phyloP scores from a whole-genome alignment of 2,329 filamentous ascomycete genomes.

The Aspergillus tubingensis region DNA sequence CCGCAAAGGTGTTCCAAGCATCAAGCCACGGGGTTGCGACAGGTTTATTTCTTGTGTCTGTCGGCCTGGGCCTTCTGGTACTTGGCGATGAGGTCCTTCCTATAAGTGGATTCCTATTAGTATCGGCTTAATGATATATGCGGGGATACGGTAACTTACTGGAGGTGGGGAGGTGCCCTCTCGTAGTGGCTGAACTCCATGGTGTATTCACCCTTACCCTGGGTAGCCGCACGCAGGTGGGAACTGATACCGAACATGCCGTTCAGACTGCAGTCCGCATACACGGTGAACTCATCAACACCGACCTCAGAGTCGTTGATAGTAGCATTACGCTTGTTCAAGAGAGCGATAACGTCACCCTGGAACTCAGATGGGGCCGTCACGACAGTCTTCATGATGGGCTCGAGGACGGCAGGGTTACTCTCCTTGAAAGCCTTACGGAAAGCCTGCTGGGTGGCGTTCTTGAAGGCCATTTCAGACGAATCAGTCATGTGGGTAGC shows the following conservation, averaged over 20 bases:
- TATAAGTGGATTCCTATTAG: constrained; percentile 27
- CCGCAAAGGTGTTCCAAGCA: not conserved
- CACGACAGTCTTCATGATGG: constrained; percentile 97
- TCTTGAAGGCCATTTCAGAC: constrained; percentile 93
- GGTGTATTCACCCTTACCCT: constrained; percentile 96
- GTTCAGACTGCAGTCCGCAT: constrained; percentile 90
- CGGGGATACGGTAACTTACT: constrained; percentile 61
- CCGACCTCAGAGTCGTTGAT: constrained; percentile 96
- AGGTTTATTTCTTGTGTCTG: constrained; percentile 60
- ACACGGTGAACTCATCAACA: constrained; percentile 87
- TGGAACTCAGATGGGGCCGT: constrained; percentile 97
- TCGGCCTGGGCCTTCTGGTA: constrained; percentile 68
- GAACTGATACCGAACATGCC: constrained; percentile 97
- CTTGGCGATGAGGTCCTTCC: constrained; percentile 68
- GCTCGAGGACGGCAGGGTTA: constrained; percentile 83
- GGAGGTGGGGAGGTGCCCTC: constrained; percentile 80
- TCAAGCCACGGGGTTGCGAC: not conserved
- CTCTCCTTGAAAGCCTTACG: constrained; percentile 84
- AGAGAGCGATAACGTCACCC: constrained; percentile 86
- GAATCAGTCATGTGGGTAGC: constrained; percentile 98
- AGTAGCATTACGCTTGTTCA: constrained; percentile 95
- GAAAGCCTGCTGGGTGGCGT: constrained; percentile 94
- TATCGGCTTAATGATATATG: not conserved
- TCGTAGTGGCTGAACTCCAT: constrained; percentile 99
- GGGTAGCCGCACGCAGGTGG: constrained; percentile 86